phyloP scores from a whole-genome alignment of 2,329 filamentous ascomycete genomes.

The Colletotrichum karsti region DNA sequence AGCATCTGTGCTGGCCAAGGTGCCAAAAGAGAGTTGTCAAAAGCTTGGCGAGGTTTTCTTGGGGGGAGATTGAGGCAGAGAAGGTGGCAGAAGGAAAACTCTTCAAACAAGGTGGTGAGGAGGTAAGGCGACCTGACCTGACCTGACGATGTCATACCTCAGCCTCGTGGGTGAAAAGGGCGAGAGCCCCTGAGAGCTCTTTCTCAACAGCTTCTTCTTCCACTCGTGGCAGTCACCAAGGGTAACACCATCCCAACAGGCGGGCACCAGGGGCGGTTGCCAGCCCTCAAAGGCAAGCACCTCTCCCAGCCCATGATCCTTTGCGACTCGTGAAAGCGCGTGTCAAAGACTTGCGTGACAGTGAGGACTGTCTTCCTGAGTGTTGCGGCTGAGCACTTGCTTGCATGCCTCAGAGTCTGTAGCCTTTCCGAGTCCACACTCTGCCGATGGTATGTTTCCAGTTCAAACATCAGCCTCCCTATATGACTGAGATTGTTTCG shows the following conservation, averaged over 20 bases:
- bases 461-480: too few species aligned
- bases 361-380: too few species aligned
- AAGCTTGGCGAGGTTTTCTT: not conserved
- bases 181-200: not conserved
- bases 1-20: slow-evolving; percentile 1
- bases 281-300: slow-evolving; percentile 4
- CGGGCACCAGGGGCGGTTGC: not conserved
- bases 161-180: not conserved
- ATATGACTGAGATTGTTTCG: too few species aligned
- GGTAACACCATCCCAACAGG: not conserved
- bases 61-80: not conserved
- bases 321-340: not conserved
- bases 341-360: not conserved
- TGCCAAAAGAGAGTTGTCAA: slow-evolving; percentile 10
- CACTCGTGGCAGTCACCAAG: slow-evolving; percentile 4
- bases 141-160: not conserved
- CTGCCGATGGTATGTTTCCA: not conserved
- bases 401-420: not conserved
- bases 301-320: not conserved
- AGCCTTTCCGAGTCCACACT: fast-evolving
- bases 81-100: not conserved
- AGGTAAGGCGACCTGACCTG: not conserved
- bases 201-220: slow-evolving; percentile 10
- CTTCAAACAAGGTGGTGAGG: not conserved
- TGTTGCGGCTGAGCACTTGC: not conserved